Percentiles rank a stretch among this genome's conserved stretches.
Evolutionary conservation across 2,329 filamentous ascomycete species (phyloP).

Genomic region (Rhynchosporium graminicola): DNA sequence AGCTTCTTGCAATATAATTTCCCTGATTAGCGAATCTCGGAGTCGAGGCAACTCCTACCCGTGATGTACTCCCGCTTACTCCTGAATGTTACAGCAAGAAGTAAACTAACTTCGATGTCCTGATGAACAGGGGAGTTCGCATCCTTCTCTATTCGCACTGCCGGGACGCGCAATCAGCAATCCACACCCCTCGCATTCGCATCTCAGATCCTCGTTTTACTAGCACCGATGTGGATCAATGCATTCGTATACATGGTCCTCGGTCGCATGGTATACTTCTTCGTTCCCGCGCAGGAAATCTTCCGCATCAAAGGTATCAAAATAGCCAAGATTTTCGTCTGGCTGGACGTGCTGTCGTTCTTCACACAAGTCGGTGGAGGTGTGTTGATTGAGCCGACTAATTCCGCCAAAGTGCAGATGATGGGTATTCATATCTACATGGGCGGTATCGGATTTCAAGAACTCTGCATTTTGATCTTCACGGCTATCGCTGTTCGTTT

Average conservation of each 20-base stretch:
- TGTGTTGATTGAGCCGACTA: conserved; percentile 42
- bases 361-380: conserved; percentile 47
- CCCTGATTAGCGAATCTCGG: no score
- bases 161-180: conserved; percentile 46
- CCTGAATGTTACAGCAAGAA: no score
- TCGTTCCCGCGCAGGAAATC: conserved; percentile 43
- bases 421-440: conserved; percentile 51
- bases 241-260: conserved; percentile 42
- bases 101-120: no score
- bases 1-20: no score
- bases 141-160: conserved; percentile 44
- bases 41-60: no score
- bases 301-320: conserved; percentile 40
- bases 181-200: conserved; percentile 37
- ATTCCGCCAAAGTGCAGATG: conserved; percentile 35
- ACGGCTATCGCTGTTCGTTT: conserved; percentile 45
- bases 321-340: conserved; percentile 50
- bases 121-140: conserved; percentile 41
- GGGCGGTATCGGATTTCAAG: conserved; percentile 54
- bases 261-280: conserved; percentile 41
- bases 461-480: conserved; percentile 53
- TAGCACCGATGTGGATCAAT: conserved; percentile 41
- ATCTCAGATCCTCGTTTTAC: conserved; percentile 47
- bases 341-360: conserved; percentile 51
- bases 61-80: no score